These are phyloP conservation scores for Mesotaenium endlicherianum DNA, from an alignment of 139 green algal species.

Conservation along the genomic window DNA sequence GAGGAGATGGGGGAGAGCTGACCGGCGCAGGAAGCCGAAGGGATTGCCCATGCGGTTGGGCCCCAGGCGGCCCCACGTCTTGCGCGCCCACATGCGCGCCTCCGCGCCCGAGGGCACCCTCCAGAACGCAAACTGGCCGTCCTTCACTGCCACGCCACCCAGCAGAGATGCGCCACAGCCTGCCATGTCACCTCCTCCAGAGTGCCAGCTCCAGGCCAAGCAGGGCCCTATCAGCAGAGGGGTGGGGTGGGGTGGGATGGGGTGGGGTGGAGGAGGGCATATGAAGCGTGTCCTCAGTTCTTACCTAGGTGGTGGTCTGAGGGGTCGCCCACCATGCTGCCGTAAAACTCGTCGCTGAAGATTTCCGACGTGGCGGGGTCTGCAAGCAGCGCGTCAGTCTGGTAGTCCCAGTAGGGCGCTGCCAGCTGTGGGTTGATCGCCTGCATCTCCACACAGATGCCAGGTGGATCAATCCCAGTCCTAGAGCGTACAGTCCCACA, in stretches of 20 bases:
- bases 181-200: too few relatives aligned
- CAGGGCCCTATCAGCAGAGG: too few relatives aligned
- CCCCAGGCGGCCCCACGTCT: background rate
- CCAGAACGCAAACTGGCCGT: conserved; percentile 5
- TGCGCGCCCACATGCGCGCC: background rate
- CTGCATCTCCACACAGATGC: background rate
- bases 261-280: too few relatives aligned
- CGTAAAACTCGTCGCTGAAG: background rate
- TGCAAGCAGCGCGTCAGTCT: background rate
- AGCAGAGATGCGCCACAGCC: too few relatives aligned
- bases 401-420: background rate
- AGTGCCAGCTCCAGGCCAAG: too few relatives aligned
- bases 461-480: too few relatives aligned
- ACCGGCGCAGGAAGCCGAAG: background rate
- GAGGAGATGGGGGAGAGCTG: too few relatives aligned
- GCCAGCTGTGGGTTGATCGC: background rate
- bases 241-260: too few relatives aligned
- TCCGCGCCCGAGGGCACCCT: background rate
- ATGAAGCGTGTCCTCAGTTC: too few relatives aligned
- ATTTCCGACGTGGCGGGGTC: background rate
- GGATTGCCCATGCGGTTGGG: background rate
- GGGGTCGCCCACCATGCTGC: conserved; percentile 8
- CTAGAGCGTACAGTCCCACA: background rate
- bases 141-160: background rate
- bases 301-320: background rate